Evolutionary conservation across 257 asterid species (phyloP).

Genomic region (Nicotiana knightiana): DNA sequence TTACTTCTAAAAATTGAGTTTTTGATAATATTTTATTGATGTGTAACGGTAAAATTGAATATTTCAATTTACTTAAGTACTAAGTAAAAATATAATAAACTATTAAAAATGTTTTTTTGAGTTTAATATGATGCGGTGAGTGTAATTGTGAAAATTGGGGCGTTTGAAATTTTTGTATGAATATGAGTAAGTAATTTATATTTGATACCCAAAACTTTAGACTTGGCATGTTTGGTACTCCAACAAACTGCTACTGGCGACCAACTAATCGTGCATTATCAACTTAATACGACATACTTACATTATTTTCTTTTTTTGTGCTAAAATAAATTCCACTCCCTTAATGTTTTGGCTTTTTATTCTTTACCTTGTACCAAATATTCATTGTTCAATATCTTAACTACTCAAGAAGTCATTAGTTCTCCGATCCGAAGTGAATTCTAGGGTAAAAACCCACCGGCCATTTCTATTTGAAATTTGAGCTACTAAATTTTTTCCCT

Average conservation of each 20-base stretch:
- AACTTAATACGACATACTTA: background rate
- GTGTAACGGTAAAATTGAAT: background rate
- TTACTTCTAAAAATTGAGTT: background rate
- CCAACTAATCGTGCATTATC: constrained; percentile 1
- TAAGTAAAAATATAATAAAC: background rate
- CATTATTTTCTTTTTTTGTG: too few species aligned
- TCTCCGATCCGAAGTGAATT: too few species aligned
- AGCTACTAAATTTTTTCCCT: too few species aligned
- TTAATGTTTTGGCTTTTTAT: background rate
- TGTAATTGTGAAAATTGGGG: background rate
- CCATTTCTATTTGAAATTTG: too few species aligned
- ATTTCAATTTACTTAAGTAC: background rate
- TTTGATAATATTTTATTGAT: background rate
- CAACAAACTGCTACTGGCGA: background rate
- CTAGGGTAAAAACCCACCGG: too few species aligned
- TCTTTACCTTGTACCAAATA: too few species aligned
- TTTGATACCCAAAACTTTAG: background rate
- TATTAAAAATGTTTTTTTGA: background rate
- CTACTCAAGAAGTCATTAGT: too few species aligned
- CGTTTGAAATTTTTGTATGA: too few species aligned
- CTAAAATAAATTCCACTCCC: background rate
- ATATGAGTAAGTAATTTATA: background rate
- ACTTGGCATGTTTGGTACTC: background rate
- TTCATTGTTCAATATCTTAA: too few species aligned
- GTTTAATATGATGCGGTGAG: background rate